phyloP scores from a whole-genome alignment of 257 asterid genomes.

The Nicotiana tabacum region DNA sequence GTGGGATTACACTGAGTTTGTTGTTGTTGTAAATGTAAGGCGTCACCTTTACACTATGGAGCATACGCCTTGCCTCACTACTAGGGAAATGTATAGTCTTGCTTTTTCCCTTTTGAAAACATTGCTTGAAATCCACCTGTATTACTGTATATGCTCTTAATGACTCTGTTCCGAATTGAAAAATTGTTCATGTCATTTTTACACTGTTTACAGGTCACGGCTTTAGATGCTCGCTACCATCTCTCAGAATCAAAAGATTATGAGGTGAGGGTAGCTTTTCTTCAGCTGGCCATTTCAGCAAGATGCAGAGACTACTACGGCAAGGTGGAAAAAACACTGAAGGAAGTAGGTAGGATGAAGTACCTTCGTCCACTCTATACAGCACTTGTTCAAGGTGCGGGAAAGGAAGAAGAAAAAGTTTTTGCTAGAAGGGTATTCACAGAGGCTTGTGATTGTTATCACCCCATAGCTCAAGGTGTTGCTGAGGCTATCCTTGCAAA shows the following conservation, averaged over 20 bases:
- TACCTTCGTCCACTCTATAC: conserved; percentile 80
- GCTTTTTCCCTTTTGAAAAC: background rate
- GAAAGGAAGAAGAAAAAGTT: conserved; percentile 71
- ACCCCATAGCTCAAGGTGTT: conserved; percentile 92
- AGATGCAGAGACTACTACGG: conserved; percentile 49
- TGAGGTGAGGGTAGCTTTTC: conserved; percentile 3
- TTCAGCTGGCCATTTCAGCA: conserved; percentile 13
- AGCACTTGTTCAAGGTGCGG: conserved; percentile 66
- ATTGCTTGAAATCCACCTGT: background rate
- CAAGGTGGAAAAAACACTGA: conserved; percentile 87
- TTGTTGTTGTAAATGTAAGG: background rate
- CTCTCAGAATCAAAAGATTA: conserved; percentile 11
- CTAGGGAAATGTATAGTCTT: background rate
- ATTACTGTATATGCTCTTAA: background rate
- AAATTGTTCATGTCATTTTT: background rate
- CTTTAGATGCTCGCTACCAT: conserved; percentile 37
- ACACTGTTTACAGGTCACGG: conserved; percentile 45
- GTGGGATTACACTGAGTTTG: too few relatives aligned
- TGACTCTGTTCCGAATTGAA: background rate
- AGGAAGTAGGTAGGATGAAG: conserved; percentile 94
- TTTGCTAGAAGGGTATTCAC: conserved; percentile 86
- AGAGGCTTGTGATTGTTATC: conserved; percentile 76
- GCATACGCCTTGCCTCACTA: background rate
- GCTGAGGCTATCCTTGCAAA: conserved; percentile 73
- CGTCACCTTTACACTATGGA: background rate